Evolutionary conservation across 768 basidiomycete species (phyloP), one percentile per base, ranked within the genome.

Genomic region (Collybiopsis confluens): DNA sequence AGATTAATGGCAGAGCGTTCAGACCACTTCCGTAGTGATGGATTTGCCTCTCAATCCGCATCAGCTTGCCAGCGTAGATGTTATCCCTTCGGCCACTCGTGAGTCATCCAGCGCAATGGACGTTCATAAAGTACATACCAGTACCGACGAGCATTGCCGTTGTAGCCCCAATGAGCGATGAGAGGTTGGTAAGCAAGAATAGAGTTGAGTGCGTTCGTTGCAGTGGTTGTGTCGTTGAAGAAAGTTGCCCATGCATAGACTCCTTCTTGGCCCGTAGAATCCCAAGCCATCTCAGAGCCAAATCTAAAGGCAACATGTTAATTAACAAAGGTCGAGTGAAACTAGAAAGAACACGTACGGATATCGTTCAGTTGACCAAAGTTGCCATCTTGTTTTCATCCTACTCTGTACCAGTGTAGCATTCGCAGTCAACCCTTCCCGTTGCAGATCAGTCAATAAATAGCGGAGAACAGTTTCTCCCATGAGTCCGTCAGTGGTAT

Each of bases 131-230:
- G 36, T 11, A 62, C 69, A 45, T 51, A 79, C 80, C 78, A 80
- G 65, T 80, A 82, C 27, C 80, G 72, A 50, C 80, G 68, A 1
- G 80, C 80, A 59, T 81, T 82, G 6, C 80, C 80, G 58, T 81
- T 81, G 64, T 81, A 81, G 15, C 79, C 80, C 80, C 80, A 82
- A 61, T 81, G 80, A n/a, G 80, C 73, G 30, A 81, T 72, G 5
- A 77, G 69, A 2, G 80, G 79, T 58, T 82, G 77, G 57, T 81
- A 82, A 1, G 79, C 80, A 45, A 82, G 61, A 46, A 81, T 79
- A 1, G 80, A 80, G 56, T 80, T 80, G 58, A 82, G 65, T 5
- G 75, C 73, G 59, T 81, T 81, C 28, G 68, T 66, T 2, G 79
- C 75, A 2, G 80, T 81, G 3, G 64, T 70, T 0, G 72, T 68